A percentile compares a stretch with the other conserved stretches of the same genome.
Evolutionary conservation across 441 rosid genomes (phyloP).

Genomic region (Mallotus repandus): DNA sequence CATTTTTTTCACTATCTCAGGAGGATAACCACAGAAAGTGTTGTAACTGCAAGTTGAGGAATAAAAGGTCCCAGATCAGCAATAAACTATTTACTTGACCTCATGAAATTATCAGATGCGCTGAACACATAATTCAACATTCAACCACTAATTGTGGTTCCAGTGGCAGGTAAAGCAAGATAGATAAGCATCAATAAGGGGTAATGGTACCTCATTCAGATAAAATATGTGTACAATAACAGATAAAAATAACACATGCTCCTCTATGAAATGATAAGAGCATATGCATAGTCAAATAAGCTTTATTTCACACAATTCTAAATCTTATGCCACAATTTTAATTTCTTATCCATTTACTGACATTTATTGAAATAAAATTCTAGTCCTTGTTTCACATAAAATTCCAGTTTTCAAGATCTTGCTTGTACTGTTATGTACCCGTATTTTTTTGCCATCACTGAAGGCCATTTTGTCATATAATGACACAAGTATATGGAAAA

Average conservation of each 20-base stretch:
- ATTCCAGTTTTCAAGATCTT: conserved; percentile 17
- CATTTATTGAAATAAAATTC: not conserved
- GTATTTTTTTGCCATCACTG: conserved; percentile 1
- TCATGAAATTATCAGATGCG: conserved; percentile 2
- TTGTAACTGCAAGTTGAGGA: conserved; percentile 59
- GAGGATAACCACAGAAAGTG: conserved; percentile 92
- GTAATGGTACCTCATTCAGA: not conserved
- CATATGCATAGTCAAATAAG: not conserved
- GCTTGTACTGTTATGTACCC: not conserved
- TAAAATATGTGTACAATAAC: not conserved
- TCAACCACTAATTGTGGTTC: not conserved
- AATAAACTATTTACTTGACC: not conserved
- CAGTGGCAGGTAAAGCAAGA: not conserved
- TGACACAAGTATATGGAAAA: not conserved
- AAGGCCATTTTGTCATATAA: not conserved
- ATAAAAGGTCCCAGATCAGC: conserved; percentile 6
- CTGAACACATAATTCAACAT: not conserved
- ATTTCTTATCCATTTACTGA: not conserved
- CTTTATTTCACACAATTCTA: not conserved
- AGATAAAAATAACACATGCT: not conserved
- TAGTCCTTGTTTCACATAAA: not conserved
- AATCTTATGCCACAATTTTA: not conserved
- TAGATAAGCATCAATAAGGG: not conserved
- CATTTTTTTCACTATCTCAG: conserved; percentile 95
- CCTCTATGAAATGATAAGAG: not conserved